phyloP scores from a whole-genome alignment of 306 rosid species.

The Inga oerstediana region DNA sequence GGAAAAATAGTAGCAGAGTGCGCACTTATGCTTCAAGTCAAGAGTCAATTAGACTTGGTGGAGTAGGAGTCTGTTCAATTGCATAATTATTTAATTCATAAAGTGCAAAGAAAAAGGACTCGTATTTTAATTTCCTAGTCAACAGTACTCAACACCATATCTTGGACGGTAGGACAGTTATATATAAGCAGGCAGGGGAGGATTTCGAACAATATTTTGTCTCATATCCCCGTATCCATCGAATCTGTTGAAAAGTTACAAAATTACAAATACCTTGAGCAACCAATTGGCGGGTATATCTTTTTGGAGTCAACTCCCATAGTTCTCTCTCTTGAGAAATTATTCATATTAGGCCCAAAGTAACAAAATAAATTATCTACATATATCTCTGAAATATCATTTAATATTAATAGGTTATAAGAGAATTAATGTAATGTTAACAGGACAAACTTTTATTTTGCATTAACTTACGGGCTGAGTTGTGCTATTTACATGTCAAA shows the following conservation, averaged over 20 bases:
- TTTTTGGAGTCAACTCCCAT: too few species aligned
- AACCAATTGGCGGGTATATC: too few species aligned
- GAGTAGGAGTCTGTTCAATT: background rate
- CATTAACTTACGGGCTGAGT: too few species aligned
- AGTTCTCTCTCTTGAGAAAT: too few species aligned
- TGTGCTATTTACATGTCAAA: too few species aligned
- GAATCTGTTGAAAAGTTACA: background rate
- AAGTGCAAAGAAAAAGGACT: background rate
- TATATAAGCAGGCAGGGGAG: background rate
- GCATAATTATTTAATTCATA: conserved; percentile 2
- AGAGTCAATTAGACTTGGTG: conserved; percentile 5
- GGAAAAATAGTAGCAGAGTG: background rate
- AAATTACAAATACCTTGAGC: too few species aligned
- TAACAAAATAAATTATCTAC: too few species aligned
- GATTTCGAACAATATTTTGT: background rate
- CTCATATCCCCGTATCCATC: background rate
- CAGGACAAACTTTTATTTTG: too few species aligned
- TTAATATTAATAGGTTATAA: too few species aligned
- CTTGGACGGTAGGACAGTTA: background rate
- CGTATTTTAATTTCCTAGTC: background rate
- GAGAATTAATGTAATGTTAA: too few species aligned
- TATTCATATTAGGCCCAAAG: too few species aligned
- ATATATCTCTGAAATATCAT: too few species aligned
- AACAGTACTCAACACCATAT: background rate
- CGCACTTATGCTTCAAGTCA: conserved; percentile 13